phyloP scores from a whole-genome alignment of 495 filamentous ascomycete genomes.

The Aspergillus wentii region DNA sequence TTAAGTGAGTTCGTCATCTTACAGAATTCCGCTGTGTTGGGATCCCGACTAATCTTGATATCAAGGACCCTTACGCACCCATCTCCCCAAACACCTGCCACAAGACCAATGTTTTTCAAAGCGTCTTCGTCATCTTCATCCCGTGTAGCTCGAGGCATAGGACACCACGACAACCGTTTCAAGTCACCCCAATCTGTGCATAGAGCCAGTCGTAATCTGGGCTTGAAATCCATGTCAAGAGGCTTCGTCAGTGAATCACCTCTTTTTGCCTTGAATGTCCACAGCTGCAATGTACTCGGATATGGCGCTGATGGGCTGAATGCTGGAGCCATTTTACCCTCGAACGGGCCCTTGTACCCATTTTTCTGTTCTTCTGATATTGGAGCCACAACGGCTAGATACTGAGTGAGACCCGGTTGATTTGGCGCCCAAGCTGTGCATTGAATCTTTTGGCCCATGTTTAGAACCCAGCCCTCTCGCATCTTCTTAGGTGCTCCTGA shows the following conservation, averaged over 20 bases:
- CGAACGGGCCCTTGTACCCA: constrained; percentile 13
- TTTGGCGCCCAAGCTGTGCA: constrained; percentile 56
- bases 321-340: constrained; percentile 31
- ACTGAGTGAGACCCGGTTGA: constrained; percentile 45
- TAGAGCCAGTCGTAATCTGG: constrained; percentile 43
- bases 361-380: constrained; percentile 32
- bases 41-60: constrained; percentile 32
- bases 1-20: too few relatives aligned
- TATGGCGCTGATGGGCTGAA: constrained; percentile 42
- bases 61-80: constrained; percentile 57
- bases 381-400: constrained; percentile 47
- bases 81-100: constrained; percentile 60
- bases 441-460: constrained; percentile 47
- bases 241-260: constrained; percentile 18
- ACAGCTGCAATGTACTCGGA: constrained; percentile 53
- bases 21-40: constrained; percentile 34
- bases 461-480: constrained; percentile 54
- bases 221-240: constrained; percentile 35
- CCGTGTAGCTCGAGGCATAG: constrained; percentile 35
- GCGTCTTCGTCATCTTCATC: constrained; percentile 29
- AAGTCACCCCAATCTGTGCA: constrained; percentile 62
- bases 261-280: constrained; percentile 45
- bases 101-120: constrained; percentile 45
- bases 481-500: constrained; percentile 12
- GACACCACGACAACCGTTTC: constrained; percentile 60